Percentiles rank a stretch among this genome's conserved stretches.
Evolutionary conservation across 2,329 filamentous ascomycete genomes (phyloP).

Genomic region (Beauveria brongniartii): DNA sequence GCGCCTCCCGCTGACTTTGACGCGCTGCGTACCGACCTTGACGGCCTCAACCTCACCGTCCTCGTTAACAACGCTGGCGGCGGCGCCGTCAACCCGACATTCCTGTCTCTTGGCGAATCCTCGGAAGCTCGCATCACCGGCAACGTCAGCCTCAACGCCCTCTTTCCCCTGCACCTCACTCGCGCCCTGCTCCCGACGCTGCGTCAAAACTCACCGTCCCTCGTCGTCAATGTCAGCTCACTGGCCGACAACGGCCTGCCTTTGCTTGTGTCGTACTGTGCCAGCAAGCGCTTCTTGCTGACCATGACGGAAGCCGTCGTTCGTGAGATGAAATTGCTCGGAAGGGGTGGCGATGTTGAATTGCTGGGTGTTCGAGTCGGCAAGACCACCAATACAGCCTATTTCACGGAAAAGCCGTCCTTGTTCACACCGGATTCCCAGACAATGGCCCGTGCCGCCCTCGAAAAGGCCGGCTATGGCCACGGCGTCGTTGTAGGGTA

Average conservation of each 20-base stretch:
- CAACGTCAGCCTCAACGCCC: slow-evolving; percentile 39
- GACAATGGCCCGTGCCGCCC: slow-evolving; percentile 14
- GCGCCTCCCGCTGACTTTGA: slow-evolving; percentile 2
- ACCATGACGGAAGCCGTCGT: slow-evolving; percentile 30
- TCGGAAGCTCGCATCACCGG: slow-evolving; percentile 27
- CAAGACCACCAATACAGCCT: slow-evolving; percentile 15
- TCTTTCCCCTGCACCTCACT: slow-evolving; percentile 43
- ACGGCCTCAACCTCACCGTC: slow-evolving; percentile 15
- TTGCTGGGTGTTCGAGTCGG: slow-evolving; percentile 14
- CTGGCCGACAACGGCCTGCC: slow-evolving; percentile 37
- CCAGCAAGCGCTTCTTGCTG: slow-evolving; percentile 37
- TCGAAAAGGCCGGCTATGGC: slow-evolving; percentile 14
- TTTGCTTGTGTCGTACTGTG: slow-evolving; percentile 36
- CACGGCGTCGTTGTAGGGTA: slow-evolving; percentile 14
- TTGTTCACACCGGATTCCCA: slow-evolving; percentile 14
- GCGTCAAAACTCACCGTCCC: slow-evolving; percentile 28
- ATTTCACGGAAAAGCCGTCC: slow-evolving; percentile 13
- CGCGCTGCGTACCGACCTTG: slow-evolving; percentile 4
- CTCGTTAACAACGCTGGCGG: slow-evolving; percentile 24
- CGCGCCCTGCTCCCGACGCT: slow-evolving; percentile 34
- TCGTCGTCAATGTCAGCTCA: slow-evolving; percentile 45
- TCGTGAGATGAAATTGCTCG: slow-evolving; percentile 30
- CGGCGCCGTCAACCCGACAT: slow-evolving; percentile 21
- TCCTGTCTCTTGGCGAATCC: slow-evolving; percentile 27
- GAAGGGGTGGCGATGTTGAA: slow-evolving; percentile 10